These are phyloP conservation scores for Neurospora pannonica DNA, from an alignment of 495 filamentous ascomycete genomes.

Conservation along the genomic window DNA sequence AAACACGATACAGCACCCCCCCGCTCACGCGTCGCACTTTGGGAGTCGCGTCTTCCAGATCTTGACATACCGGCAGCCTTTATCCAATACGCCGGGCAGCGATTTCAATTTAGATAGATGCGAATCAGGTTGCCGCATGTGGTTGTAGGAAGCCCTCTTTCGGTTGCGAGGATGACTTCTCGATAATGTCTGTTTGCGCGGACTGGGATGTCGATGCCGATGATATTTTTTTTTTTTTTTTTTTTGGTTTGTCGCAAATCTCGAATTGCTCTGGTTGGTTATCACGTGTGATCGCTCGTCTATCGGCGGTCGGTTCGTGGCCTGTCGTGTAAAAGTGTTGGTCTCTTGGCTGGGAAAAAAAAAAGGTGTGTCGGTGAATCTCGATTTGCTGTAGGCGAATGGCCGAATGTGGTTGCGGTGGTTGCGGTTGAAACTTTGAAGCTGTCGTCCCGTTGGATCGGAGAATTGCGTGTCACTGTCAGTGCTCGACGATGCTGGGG, in stretches of 20 bases:
- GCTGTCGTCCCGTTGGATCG: neutral
- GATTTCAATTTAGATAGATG: neutral
- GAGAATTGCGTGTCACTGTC: neutral
- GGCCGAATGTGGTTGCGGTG: neutral
- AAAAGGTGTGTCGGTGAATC: neutral
- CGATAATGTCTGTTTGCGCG: neutral
- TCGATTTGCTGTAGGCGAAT: neutral
- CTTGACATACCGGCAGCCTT: conserved; percentile 17
- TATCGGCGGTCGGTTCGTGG: conserved; percentile 19
- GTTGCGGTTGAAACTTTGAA: neutral
- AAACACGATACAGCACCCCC: neutral
- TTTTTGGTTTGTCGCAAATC: neutral
- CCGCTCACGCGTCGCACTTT: neutral
- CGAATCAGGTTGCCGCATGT: conserved; percentile 1
- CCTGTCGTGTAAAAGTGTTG: conserved; percentile 26
- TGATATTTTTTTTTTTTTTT: neutral
- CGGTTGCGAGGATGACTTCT: neutral
- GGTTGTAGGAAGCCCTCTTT: neutral
- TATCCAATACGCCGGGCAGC: conserved; percentile 11
- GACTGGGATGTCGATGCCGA: neutral
- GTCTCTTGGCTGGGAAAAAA: neutral
- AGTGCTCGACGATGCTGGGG: neutral
- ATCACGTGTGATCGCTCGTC: conserved; percentile 17
- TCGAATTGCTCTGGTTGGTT: neutral
- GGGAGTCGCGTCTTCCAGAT: neutral